Evolutionary conservation across 352 stramenopile genomes (phyloP).

Genomic region (Phytophthora agathidicida): DNA sequence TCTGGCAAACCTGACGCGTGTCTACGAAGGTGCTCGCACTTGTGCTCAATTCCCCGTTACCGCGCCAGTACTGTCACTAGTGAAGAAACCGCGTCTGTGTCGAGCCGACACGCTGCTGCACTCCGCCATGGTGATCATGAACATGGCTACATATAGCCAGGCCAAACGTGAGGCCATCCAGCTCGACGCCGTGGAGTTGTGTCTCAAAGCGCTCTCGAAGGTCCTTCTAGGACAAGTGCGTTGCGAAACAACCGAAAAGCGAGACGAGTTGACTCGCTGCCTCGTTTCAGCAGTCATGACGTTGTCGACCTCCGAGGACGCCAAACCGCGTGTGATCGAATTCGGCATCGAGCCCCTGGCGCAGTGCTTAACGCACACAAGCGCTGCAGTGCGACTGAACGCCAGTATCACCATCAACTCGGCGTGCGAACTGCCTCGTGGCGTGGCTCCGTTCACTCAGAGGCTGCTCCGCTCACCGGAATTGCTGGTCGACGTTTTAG

Average conservation of each 20-base stretch:
- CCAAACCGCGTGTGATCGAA: constrained; percentile 72
- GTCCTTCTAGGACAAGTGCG: constrained; percentile 52
- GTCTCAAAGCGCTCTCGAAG: constrained; percentile 54
- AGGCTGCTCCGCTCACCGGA: constrained; percentile 41
- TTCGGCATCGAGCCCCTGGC: constrained; percentile 72
- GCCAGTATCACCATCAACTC: constrained; percentile 67
- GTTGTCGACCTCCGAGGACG: constrained; percentile 69
- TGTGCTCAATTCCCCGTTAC: constrained; percentile 53
- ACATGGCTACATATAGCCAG: constrained; percentile 59
- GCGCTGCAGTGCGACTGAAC: constrained; percentile 47
- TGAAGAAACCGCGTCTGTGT: constrained; percentile 64
- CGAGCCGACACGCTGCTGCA: constrained; percentile 46
- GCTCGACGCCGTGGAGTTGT: constrained; percentile 56
- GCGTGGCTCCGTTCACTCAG: constrained; percentile 47
- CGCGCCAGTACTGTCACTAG: constrained; percentile 50
- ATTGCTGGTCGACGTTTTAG: constrained; percentile 63
- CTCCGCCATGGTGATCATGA: constrained; percentile 51
- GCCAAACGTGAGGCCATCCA: constrained; percentile 61
- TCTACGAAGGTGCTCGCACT: constrained; percentile 56
- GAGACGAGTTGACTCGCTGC: constrained; percentile 58
- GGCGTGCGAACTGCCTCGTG: constrained; percentile 60
- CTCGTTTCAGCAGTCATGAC: constrained; percentile 66
- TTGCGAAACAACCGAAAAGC: constrained; percentile 24
- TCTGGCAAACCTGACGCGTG: constrained; percentile 59
- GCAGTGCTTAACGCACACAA: constrained; percentile 58